These are phyloP conservation scores for Achaetomium macrosporum DNA, from an alignment of 2,329 filamentous ascomycete genomes.

Conservation along the genomic window DNA sequence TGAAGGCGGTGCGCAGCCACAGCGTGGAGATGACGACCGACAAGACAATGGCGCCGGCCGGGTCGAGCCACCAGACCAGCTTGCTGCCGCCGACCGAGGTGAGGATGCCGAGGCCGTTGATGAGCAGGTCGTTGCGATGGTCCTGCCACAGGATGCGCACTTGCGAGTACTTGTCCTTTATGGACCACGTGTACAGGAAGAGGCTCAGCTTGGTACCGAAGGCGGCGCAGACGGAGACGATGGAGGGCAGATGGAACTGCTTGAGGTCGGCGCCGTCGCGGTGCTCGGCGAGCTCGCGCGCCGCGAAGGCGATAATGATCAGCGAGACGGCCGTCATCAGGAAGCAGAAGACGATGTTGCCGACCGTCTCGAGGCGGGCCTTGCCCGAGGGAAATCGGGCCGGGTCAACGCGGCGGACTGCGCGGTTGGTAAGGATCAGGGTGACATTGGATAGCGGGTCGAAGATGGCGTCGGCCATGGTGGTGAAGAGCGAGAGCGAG, in stretches of 20 bases:
- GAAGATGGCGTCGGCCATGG: conserved; percentile 93
- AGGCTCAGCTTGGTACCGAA: conserved; percentile 77
- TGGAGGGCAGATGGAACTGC: conserved; percentile 70
- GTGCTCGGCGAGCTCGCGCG: conserved; percentile 58
- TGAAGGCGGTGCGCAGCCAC: conserved; percentile 81
- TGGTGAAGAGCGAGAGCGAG: conserved; percentile 94
- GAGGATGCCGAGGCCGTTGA: conserved; percentile 89
- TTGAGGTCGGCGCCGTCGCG: conserved; percentile 49
- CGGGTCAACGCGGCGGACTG: conserved; percentile 80
- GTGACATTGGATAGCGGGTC: conserved; percentile 87
- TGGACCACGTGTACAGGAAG: conserved; percentile 87
- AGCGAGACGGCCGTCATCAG: conserved; percentile 90
- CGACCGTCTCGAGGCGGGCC: conserved; percentile 87
- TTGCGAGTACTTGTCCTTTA: conserved; percentile 87
- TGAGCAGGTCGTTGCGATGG: conserved; percentile 92
- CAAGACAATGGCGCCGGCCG: conserved; percentile 79
- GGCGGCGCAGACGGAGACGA: conserved; percentile 78
- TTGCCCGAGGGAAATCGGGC: conserved; percentile 87
- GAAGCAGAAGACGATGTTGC: conserved; percentile 95
- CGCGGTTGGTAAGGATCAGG: conserved; percentile 79
- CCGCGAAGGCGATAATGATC: conserved; percentile 85
- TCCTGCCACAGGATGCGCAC: conserved; percentile 93
- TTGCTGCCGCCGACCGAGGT: conserved; percentile 89
- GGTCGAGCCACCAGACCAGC: conserved; percentile 91
- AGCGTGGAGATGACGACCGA: conserved; percentile 70